Base-by-base conservation (phyloP, 371 early-diverging fungal genomes). In the Zychaea mexicana region DNA sequence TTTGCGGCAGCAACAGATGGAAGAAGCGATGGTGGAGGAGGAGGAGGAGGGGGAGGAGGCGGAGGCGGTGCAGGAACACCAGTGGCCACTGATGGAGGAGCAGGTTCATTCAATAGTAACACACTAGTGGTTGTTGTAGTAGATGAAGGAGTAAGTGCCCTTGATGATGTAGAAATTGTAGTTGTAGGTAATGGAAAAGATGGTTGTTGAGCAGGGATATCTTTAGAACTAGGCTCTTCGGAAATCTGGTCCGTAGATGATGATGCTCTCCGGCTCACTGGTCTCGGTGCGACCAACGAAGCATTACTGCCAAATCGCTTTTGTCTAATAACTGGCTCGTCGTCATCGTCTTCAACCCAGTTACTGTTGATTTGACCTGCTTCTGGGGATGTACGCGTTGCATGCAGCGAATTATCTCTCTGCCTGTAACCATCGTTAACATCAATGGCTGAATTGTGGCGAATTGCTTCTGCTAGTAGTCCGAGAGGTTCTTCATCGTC, bases 1-100 rank as follows among this genome's bases (percentile, higher is more conserved):
- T 55, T 55, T 30, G n/a, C 28, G 4, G 36, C 32, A 55, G 24
- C 36, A 24, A 55, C 55, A 1, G 55, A 55, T 19, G 36, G 31
- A 33, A 19, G 27, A 36, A 67, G 52, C 1, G 64, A 52, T 12
- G 67, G 61, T 7, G 61, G 61, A 31, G 70, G 70, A 7, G 63
- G 70, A 36, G 66, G 71, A 8, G 65, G 63, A 13, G 66, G 46
- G 24, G 57, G 64, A 24, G 55, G 65, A 28, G 60, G 57, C 10
- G 64, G 64, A 28, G 47, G 66, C 22, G 42, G 49, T 47, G 60
- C 36, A 30, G 62, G 62, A 61, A 36, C 22, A 22, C 26, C 39
- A 31, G 1, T 22, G 1, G 55, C 13, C 5, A 13, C 7, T 26
- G 38, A 2, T 10, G 42, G n/a, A 9, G 55, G 12, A 27, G 55